Percentiles rank a stretch among this genome's conserved stretches.
Conservation (phyloP, 192 early-diverging fungal genomes). For the Linnemannia elongata region DNA sequence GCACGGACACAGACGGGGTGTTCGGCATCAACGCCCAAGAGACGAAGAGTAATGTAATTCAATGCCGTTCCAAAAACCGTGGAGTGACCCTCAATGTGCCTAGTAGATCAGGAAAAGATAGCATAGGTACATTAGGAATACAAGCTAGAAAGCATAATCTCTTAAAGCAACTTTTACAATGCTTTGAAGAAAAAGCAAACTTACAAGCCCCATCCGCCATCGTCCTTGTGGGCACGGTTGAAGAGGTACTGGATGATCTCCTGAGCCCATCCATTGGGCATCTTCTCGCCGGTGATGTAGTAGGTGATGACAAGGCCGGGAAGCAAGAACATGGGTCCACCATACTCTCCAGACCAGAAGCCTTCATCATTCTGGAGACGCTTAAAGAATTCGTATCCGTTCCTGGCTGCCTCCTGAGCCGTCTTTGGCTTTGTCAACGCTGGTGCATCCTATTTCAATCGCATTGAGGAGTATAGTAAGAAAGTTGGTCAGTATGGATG, state of each 20-base stretch:
- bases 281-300: slow-evolving; percentile 83
- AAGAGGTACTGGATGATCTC: slow-evolving; percentile 93
- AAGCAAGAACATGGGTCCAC: slow-evolving; percentile 96
- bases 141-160: no score
- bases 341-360: slow-evolving; percentile 97
- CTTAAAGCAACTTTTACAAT: no score
- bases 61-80: slow-evolving; percentile 97
- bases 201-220: slow-evolving; percentile 98
- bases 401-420: slow-evolving; percentile 85
- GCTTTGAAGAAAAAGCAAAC: slow-evolving; percentile 20
- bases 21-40: slow-evolving; percentile 88
- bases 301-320: slow-evolving; percentile 92
- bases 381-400: slow-evolving; percentile 92
- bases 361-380: slow-evolving; percentile 92
- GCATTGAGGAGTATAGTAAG: not conserved
- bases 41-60: slow-evolving; percentile 92
- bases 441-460: slow-evolving; percentile 60
- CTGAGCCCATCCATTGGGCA: slow-evolving; percentile 72
- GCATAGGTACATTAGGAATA: not conserved
- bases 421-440: slow-evolving; percentile 72
- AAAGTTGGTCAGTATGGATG: not conserved
- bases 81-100: slow-evolving; percentile 92
- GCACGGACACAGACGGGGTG: slow-evolving; percentile 90
- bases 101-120: slow-evolving; percentile 19
- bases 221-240: slow-evolving; percentile 82